These are phyloP conservation scores for Murraya koenigii DNA, from an alignment of 345 rosid genomes.

Conservation along the genomic window DNA sequence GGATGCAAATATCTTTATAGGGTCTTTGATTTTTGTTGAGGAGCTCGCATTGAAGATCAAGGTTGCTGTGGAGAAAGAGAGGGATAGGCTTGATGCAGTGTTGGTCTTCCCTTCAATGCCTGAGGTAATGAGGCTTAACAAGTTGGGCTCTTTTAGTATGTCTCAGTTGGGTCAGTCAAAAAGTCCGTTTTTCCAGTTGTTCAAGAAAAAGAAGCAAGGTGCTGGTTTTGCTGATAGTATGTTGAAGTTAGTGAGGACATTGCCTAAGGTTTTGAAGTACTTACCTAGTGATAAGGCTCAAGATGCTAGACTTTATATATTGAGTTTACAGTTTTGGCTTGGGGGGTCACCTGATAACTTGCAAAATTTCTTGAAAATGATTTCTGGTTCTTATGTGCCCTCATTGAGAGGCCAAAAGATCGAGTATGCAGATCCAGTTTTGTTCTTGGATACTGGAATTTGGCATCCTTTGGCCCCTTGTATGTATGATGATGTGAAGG, in stretches of 20 bases:
- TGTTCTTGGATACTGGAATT: conserved; percentile 86
- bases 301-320: conserved; percentile 93
- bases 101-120: conserved; percentile 99
- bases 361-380: conserved; percentile 94
- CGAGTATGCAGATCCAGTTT: conserved; percentile 83
- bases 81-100: conserved; percentile 95
- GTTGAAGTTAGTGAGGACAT: conserved; percentile 92
- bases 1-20: conserved; percentile 89
- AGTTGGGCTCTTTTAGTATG: conserved; percentile 95
- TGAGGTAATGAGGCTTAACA: conserved; percentile 96
- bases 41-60: conserved; percentile 90
- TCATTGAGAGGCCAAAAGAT: conserved; percentile 72
- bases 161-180: conserved; percentile 95
- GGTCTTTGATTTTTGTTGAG: conserved; percentile 92
- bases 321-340: conserved; percentile 98
- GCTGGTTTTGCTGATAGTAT: conserved; percentile 96
- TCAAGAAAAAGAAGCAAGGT: conserved; percentile 89
- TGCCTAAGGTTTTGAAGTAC: conserved; percentile 96
- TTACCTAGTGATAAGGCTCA: conserved; percentile 98
- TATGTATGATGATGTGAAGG: conserved; percentile 96
- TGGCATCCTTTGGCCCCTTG: conserved; percentile 98
- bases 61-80: conserved; percentile 85
- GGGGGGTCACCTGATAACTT: conserved; percentile 96
- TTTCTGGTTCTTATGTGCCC: conserved; percentile 86
- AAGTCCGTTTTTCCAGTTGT: conserved; percentile 87